phyloP scores from a whole-genome alignment of 345 rosid genomes.

The Clausena lansium region DNA sequence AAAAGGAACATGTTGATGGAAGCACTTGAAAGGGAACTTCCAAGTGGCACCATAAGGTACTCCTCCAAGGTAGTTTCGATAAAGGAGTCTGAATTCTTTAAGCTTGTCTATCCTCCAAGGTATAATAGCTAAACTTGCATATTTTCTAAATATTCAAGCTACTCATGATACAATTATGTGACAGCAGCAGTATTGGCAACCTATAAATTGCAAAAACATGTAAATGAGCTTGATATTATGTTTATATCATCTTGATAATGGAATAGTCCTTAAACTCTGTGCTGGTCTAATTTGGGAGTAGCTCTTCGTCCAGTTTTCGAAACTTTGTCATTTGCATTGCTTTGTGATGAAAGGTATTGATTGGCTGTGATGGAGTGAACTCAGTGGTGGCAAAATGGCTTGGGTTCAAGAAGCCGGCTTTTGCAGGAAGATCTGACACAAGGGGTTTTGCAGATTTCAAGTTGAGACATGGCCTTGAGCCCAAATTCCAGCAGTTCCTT shows the following conservation, averaged over 20 bases:
- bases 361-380: constrained; percentile 77
- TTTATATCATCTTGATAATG: too few relatives aligned
- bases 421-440: constrained; percentile 5
- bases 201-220: too few relatives aligned
- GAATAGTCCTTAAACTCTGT: too few relatives aligned
- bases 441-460: constrained; percentile 1
- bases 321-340: neutral
- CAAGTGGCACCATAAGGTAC: constrained; percentile 54
- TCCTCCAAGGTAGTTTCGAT: constrained; percentile 64
- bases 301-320: neutral
- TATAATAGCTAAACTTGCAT: neutral
- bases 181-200: too few relatives aligned
- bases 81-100: constrained; percentile 52
- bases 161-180: too few relatives aligned
- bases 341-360: constrained; percentile 42
- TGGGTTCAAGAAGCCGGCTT: constrained; percentile 49
- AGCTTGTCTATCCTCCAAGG: constrained; percentile 57
- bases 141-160: too few relatives aligned
- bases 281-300: constrained; percentile 10
- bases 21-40: constrained; percentile 52
- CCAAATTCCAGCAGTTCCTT: neutral
- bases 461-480: neutral
- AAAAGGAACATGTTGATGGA: constrained; percentile 57
- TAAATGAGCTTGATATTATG: too few relatives aligned
- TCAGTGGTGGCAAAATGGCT: constrained; percentile 66